A percentile compares a stretch with the other conserved stretches of the same genome.
These are phyloP conservation scores for Trichoderma oligosporum DNA, from an alignment of 2,329 filamentous ascomycete genomes.

Conservation along the genomic window DNA sequence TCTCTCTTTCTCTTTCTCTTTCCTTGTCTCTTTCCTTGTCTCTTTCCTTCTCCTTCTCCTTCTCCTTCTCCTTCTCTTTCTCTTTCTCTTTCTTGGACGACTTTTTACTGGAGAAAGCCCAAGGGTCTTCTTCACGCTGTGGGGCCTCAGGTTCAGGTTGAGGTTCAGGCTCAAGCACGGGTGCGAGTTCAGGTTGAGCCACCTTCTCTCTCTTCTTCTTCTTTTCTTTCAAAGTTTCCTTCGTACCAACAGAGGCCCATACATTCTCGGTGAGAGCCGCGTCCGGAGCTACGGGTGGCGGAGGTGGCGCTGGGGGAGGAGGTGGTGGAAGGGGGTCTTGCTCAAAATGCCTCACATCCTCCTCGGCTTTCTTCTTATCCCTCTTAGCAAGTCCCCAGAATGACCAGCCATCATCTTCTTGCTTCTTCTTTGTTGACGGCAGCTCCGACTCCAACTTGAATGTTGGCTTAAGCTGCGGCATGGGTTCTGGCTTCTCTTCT, in stretches of 20 bases:
- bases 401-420: constrained; percentile 33
- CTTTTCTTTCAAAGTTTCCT: constrained; percentile 1
- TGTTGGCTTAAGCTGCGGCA: constrained; percentile 27
- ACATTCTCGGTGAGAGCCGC: constrained; percentile 10
- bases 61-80: constrained; percentile 25
- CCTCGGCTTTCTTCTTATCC: constrained; percentile 27
- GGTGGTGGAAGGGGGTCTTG: constrained; percentile 3
- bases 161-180: constrained; percentile 26
- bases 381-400: constrained; percentile 30
- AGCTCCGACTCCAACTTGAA: constrained; percentile 22
- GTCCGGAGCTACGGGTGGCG: background rate
- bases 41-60: constrained; percentile 23
- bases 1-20: constrained; percentile 31
- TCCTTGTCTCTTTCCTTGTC: constrained; percentile 24
- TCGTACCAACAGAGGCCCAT: background rate
- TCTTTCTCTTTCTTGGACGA: constrained; percentile 33
- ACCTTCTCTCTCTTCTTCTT: constrained; percentile 28
- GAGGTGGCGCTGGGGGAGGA: constrained; percentile 4
- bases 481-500: constrained; percentile 21
- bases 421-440: constrained; percentile 26
- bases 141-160: constrained; percentile 25
- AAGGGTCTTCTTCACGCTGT: constrained; percentile 25
- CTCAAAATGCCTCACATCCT: background rate
- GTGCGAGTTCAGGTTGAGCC: constrained; percentile 24
- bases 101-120: constrained; percentile 25